Base-by-base conservation (phyloP, 1,139 yeast genomes). In the Candida frijolesensis region DNA sequence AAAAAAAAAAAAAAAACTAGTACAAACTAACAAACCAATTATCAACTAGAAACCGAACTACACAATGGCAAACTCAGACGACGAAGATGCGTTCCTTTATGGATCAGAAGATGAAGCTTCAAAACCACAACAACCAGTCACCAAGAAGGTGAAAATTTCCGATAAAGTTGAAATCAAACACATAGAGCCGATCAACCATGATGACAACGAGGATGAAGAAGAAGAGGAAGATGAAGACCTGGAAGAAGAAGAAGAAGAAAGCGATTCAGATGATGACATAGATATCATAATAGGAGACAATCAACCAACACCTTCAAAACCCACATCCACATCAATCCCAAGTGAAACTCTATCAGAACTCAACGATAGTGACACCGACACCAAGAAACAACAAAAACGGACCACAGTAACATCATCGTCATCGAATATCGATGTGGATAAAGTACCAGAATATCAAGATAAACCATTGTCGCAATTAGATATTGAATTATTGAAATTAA, bases 81-180 rank as follows among this genome's bases (percentile, higher is more conserved):
- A 88, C 54, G 96, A 89, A 59, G 96, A 90, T 64, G 94, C 87
- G 47, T 90, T 84, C 66, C 80, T 90, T 51, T 90, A 90, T 63
- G 96, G 96, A 3, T 82, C 88, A 2, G 94, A 66, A 39, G 71
- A 50, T 64, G n/a, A 61, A 52, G 52, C 61, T 59, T 22, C 53
- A 50, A 42, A 48, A 54, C 4, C 6, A 8, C 55, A 62, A 45
- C 32, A 33, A 22, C 42, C 38, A 33, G 46, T 29, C 12, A 34
- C 37, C 4, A 47, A 44, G 33, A 44, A 59, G 18, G 66, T 57
- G 12, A 60, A 56, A 8, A 68, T 35, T 15, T 33, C 40, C 8
- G 35, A 34, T 19, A 42, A 29, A 10, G 42, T 35, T 11, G 11
- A 40, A 29, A 33, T 35, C 32, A 37, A 41, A 61, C 43, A 39